These are phyloP conservation scores for Globisporangium radiosum DNA, from an alignment of 352 stramenopile species.

Conservation along the genomic window DNA sequence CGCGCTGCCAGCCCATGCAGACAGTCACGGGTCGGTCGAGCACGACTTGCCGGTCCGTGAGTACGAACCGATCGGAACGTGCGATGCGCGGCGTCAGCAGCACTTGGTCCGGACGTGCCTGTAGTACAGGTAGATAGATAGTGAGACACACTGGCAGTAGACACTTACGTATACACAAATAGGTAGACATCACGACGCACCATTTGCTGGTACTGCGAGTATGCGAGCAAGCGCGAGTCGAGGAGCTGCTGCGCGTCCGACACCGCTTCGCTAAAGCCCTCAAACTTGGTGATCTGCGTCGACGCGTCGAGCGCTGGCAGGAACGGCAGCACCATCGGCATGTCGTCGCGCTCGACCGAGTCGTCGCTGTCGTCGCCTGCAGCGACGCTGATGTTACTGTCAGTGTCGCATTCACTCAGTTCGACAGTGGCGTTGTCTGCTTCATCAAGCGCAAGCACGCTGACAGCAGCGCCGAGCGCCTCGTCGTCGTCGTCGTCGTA, in stretches of 20 bases:
- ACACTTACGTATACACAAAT: background rate
- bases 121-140: too few species aligned
- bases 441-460: slow-evolving; percentile 1
- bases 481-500: background rate
- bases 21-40: slow-evolving; percentile 72
- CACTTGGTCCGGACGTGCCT: slow-evolving; percentile 24
- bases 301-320: slow-evolving; percentile 72
- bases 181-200: slow-evolving; percentile 18
- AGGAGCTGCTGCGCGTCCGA: slow-evolving; percentile 63
- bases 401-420: slow-evolving; percentile 9
- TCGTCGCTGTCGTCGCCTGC: slow-evolving; percentile 18
- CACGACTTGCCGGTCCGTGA: slow-evolving; percentile 55
- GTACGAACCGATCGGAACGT: slow-evolving; percentile 39
- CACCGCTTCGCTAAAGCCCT: slow-evolving; percentile 75
- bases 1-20: slow-evolving; percentile 82
- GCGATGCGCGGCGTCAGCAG: slow-evolving; percentile 56
- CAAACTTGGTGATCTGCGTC: slow-evolving; percentile 80
- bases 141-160: slow-evolving; percentile 14
- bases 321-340: slow-evolving; percentile 52
- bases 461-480: too few species aligned
- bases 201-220: slow-evolving; percentile 82
- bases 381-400: slow-evolving; percentile 19
- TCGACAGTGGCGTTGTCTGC: slow-evolving; percentile 7
- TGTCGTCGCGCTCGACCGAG: slow-evolving; percentile 42
- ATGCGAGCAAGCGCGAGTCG: slow-evolving; percentile 73